Base-by-base conservation (phyloP, 257 asterid species). In the Rhazya stricta region DNA sequence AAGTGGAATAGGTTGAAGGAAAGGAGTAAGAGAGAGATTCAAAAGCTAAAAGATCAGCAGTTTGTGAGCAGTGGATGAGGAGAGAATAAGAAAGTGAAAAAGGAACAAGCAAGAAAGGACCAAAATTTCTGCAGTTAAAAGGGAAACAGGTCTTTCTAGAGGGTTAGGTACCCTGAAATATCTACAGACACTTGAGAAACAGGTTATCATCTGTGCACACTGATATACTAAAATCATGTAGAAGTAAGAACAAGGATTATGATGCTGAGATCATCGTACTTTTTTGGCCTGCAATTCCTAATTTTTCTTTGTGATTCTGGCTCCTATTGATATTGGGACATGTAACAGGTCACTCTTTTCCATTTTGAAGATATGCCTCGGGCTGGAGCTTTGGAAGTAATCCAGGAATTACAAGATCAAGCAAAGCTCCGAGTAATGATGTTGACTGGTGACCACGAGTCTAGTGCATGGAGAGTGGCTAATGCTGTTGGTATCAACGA, bases 401-500 rank as follows among this genome's bases (percentile, higher is more conserved):
- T 92, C 80, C 88, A 73, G 76, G 84, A 89, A 76, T 84, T 92
- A 83, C 92, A 86, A 81, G 87, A 89, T 63, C 79, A 88, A 78
- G 98, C 90, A 69, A 89, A 91, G 71, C 91, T 92, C 46, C 96
- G 90, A 61, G 96, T 95, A 39, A 84, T 95, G 86, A 95, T 95
- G 99, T 81, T 95, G 77, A 95, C 99, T 41, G 98, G 99, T 63
- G 99, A 95, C 79, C 98, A 95, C 77, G 91, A 95, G 83, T 85
- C 87, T 67, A 95, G 98, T 78, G 99, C 98, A 46, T 69, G 86
- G 90, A 89, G 99, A 78, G 98, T 92, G 63, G 99, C 98, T 27
- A 88, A 92, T 76, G 91, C 96, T 36, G 97, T 91, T 71, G 97
- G 98, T 76, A 92, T 95, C 79, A 83, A 83, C 80, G 97, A 95